These are phyloP conservation scores for Neurospora sp. DNA, from an alignment of 495 filamentous ascomycete species.

Conservation along the genomic window DNA sequence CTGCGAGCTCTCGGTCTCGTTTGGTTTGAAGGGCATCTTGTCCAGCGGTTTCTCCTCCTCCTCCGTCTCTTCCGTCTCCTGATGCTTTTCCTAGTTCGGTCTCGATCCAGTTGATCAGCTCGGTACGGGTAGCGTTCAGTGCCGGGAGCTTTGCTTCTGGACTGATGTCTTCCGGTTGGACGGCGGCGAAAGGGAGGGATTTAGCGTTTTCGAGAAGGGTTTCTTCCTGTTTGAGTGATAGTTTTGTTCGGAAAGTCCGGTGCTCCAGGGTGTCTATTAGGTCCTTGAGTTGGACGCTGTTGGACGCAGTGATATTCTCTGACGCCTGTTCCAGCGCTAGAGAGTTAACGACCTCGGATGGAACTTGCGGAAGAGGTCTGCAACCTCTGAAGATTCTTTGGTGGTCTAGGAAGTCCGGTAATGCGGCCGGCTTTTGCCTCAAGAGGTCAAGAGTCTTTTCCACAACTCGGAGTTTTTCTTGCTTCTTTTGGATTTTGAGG, in stretches of 20 bases:
- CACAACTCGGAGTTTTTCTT: slow-evolving; percentile 39
- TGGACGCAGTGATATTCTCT: not conserved
- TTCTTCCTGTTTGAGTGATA: slow-evolving; percentile 52
- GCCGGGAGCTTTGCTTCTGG: slow-evolving; percentile 37
- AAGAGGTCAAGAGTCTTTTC: slow-evolving; percentile 36
- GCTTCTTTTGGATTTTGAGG: slow-evolving; percentile 42
- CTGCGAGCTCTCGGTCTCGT: not conserved
- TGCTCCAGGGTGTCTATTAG: slow-evolving; percentile 54
- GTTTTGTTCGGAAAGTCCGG: slow-evolving; percentile 52
- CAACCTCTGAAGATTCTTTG: slow-evolving; percentile 33
- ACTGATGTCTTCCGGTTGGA: slow-evolving; percentile 19
- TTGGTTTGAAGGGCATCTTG: slow-evolving; percentile 27
- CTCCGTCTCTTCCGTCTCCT: slow-evolving; percentile 25
- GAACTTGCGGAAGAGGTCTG: slow-evolving; percentile 35
- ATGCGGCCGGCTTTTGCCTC: slow-evolving; percentile 43
- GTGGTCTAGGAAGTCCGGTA: slow-evolving; percentile 36
- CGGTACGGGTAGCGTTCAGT: slow-evolving; percentile 44
- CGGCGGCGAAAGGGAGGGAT: slow-evolving; percentile 18
- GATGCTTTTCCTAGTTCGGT: slow-evolving; percentile 47
- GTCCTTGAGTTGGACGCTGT: slow-evolving; percentile 30
- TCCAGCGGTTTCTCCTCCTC: slow-evolving; percentile 26
- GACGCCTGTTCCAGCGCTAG: slow-evolving; percentile 23
- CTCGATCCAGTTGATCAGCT: slow-evolving; percentile 65
- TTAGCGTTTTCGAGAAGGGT: slow-evolving; percentile 49
- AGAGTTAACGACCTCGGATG: slow-evolving; percentile 35